Percentiles rank a stretch among this genome's conserved stretches.
phyloP scores from a whole-genome alignment of 2,329 filamentous ascomycete species.

The Cytospora paraplurivora region DNA sequence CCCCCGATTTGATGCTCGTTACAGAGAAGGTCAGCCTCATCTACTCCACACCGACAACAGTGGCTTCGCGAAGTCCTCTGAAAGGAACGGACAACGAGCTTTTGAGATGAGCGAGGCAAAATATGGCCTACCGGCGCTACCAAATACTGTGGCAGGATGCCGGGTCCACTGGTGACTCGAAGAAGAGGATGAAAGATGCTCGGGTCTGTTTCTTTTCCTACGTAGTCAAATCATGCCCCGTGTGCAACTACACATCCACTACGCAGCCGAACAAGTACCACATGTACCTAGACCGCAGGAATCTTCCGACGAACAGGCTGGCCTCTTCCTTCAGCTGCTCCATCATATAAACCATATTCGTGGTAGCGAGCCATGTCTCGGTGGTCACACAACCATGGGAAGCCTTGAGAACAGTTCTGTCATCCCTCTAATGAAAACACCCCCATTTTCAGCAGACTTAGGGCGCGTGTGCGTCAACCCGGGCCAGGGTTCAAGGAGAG shows the following conservation, averaged over 20 bases:
- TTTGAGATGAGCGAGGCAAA: no score
- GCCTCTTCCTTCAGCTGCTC: background rate
- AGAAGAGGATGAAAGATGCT: no score
- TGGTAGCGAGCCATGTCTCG: background rate
- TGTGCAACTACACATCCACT: background rate
- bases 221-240: background rate
- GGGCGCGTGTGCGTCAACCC: background rate
- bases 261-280: background rate
- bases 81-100: no score
- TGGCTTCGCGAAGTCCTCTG: background rate
- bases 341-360: background rate
- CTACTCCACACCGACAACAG: background rate
- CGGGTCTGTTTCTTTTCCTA: background rate
- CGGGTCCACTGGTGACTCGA: no score
- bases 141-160: no score
- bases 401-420: background rate
- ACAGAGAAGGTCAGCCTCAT: background rate
- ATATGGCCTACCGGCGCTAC: no score
- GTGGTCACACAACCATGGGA: background rate
- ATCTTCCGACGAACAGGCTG: background rate
- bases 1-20: background rate
- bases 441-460: background rate
- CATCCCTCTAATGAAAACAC: background rate
- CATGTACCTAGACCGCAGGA: background rate
- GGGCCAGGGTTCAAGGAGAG: background rate